A percentile compares a stretch with the other conserved stretches of the same genome.
phyloP scores from a whole-genome alignment of 805 yeast species.

The Kregervanrija delftensis region DNA sequence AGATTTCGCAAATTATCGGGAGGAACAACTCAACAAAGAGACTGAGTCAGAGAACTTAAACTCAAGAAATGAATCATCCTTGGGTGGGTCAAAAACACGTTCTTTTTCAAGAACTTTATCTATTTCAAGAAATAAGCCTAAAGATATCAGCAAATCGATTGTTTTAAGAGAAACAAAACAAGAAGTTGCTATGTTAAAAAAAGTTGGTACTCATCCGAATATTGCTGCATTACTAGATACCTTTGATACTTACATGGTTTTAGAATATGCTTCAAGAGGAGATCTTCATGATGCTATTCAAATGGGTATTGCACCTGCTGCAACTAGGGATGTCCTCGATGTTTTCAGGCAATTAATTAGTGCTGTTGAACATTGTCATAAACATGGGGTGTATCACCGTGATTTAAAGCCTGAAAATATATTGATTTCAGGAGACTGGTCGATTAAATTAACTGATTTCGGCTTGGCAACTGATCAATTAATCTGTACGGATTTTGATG shows the following conservation, averaged over 20 bases:
- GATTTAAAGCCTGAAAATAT: constrained; percentile 56
- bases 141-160: constrained; percentile 24
- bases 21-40: constrained; percentile 9
- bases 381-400: constrained; percentile 42
- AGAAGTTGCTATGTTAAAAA: constrained; percentile 60
- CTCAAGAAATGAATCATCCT: constrained; percentile 6
- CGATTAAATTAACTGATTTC: constrained; percentile 52
- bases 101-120: constrained; percentile 9
- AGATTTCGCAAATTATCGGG: constrained; percentile 27
- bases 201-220: constrained; percentile 49
- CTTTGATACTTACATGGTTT: constrained; percentile 45
- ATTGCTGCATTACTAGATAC: constrained; percentile 40
- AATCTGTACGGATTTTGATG: constrained; percentile 66
- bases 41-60: constrained; percentile 2
- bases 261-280: constrained; percentile 85
- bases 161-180: constrained; percentile 54
- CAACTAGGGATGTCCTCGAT: constrained; percentile 48
- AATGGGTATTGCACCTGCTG: constrained; percentile 52
- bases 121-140: constrained; percentile 6
- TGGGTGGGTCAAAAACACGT: constrained; percentile 12
- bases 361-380: constrained; percentile 47
- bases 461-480: constrained; percentile 49
- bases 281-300: constrained; percentile 79
- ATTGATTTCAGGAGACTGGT: constrained; percentile 48
- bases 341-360: constrained; percentile 43